Evolutionary conservation across 2,329 filamentous ascomycete genomes (phyloP), one percentile per base, ranked within the genome.

Genomic region (Fusarium anguioides): DNA sequence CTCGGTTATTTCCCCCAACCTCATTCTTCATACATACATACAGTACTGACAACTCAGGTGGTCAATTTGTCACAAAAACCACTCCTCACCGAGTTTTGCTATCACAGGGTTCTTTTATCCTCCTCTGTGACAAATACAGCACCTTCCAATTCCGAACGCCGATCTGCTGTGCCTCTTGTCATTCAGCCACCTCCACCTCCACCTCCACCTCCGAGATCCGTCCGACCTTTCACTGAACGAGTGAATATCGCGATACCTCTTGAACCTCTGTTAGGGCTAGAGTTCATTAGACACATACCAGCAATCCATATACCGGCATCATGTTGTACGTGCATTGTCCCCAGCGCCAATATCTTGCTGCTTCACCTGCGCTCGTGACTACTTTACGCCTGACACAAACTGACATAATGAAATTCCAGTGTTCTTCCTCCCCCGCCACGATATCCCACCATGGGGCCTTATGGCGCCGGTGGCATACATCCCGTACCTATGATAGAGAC

Each of bases 361-460:
- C 36, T 31, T 35, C 50, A 24, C 33, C 47, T 41, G 47, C 21
- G 40, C 55, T 41, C 35, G 47, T 42, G 31, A 46, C 44, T 47
- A 15, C 49, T 68, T 44, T 68, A 62, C 62, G 48, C 35, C 49
- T 11, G 42, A 53, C 53, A 47, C 58, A 57, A 42, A 65, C 71
- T 73, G 55, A 73, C 67, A 46, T 46, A 36, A 65, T 69, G 65
- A 52, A 57, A 68, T 60, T 66, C 45, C 70, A 94, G 92, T 80
- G 93, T 96, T 72, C 86, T 97, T 72, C 93, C 94, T 61, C 94
- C 94, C 66, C 93, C 92, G 63, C 90, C 92, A 61, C 89, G 94
- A 78, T 97, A 97, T 82, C 91, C 92, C 56, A 87, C 88, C 69
- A 86, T 88, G 74, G 85, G 87, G 74, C 88, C 90, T 68, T 91